Conservation (phyloP, 495 filamentous ascomycete species). For the Tuber borchii region DNA sequence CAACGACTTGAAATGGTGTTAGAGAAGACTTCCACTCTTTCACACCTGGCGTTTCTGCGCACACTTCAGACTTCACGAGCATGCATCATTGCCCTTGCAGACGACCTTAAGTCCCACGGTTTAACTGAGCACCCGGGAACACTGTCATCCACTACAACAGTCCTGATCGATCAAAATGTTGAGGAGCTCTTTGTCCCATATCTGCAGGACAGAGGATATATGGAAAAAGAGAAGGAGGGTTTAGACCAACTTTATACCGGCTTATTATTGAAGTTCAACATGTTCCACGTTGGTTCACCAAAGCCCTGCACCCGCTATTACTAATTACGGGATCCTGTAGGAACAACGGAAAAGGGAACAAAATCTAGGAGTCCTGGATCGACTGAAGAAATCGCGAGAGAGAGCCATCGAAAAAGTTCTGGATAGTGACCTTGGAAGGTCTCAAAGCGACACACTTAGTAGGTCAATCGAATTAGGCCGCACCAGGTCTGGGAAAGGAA, state of each 20-base stretch:
- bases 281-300: conserved; percentile 58
- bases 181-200: conserved; percentile 96
- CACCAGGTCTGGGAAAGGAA: conserved; percentile 21
- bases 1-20: conserved; percentile 93
- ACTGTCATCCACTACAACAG: conserved; percentile 74
- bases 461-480: conserved; percentile 42
- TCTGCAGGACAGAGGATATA: conserved; percentile 86
- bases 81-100: conserved; percentile 76
- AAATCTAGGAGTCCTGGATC: conserved; percentile 40
- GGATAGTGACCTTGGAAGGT: conserved; percentile 41
- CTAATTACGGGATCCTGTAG: conserved; percentile 3
- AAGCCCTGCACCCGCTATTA: not conserved
- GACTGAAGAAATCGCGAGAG: conserved; percentile 41
- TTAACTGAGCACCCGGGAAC: conserved; percentile 91
- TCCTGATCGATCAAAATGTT: conserved; percentile 87
- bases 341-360: conserved; percentile 44
- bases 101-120: conserved; percentile 89
- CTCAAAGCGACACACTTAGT: conserved; percentile 38
- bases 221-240: conserved; percentile 84
- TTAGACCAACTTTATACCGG: conserved; percentile 90
- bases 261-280: conserved; percentile 86
- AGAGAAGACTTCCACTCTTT: conserved; percentile 83
- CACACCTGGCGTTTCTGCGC: conserved; percentile 83
- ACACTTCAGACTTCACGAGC: conserved; percentile 81
- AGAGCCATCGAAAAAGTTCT: conserved; percentile 41